Evolutionary conservation across 2,329 filamentous ascomycete species (phyloP), one percentile per base, ranked within the genome.

Genomic region (Penicillium sp.): DNA sequence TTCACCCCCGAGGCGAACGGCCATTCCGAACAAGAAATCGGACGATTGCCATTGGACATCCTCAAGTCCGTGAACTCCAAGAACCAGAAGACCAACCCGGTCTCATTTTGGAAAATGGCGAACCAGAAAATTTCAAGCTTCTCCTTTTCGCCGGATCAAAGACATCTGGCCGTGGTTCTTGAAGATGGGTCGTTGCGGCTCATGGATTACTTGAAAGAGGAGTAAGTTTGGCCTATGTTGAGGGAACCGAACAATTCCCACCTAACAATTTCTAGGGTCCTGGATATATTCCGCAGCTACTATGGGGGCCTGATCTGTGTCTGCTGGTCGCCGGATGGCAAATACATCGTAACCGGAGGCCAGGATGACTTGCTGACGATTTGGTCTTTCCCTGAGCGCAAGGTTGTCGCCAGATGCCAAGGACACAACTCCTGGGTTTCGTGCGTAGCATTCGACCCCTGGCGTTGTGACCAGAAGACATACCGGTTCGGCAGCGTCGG

Each of bases 391-490:
- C 79, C 83, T 35, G 93, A 97, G 62, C 83, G 82, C 40, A 81
- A 83, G 46, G 82, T 98, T 43, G 84, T 98, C 43, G 93, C 91
- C 17, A 82, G 93, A 55, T 97, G 93, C 66, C 88, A 94, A 63
- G 93, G 93, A 3, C 93, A 98, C 69, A 85, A 94, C 56, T 95
- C 89, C 4, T 98, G 89, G 89, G 90, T 98, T 0, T 89, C 88
- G 3, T 83, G 84, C 15, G 88, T 98, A 34, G 88, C 88, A 3
- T 98, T 97, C 66, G 93, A 98, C 66, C 89, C 89, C 0, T 98
- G 93, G 93, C 81, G 90, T 55, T 98, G 93, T 64, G 93, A 98
- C 64, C 88, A 95, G 65, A 82, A 86, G 60, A 97, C 88, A 61
- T 98, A 98, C 70, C 82, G 93, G 1, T 95, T 98, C 62, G 93